Conservation (phyloP, 2,329 filamentous ascomycete species). For the Penicillium sp. region DNA sequence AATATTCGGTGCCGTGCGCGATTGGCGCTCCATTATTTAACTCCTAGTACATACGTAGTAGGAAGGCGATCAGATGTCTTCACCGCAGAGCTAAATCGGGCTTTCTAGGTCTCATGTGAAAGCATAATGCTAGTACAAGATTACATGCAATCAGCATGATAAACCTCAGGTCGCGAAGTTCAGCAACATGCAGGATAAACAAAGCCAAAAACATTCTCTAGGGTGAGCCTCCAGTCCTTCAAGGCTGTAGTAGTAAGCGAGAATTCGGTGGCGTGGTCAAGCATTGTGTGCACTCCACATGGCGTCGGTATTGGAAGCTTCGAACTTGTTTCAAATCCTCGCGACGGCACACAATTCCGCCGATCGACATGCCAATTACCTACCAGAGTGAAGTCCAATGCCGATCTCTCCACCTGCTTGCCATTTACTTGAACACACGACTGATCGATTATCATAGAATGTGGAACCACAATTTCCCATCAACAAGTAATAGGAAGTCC, state of each 20-base stretch:
- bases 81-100: rapidly evolving
- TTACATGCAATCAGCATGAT: too few relatives aligned
- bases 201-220: too few relatives aligned
- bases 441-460: background rate
- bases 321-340: background rate
- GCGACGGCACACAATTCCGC: background rate
- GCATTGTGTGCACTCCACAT: background rate
- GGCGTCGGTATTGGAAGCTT: background rate
- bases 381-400: background rate
- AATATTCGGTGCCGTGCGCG: background rate
- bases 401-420: background rate
- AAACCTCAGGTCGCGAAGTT: too few relatives aligned
- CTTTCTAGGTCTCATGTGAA: too few relatives aligned
- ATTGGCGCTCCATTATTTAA: background rate
- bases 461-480: background rate
- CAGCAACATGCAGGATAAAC: too few relatives aligned
- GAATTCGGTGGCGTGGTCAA: background rate
- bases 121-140: too few relatives aligned
- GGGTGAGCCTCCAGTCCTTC: too few relatives aligned
- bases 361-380: background rate
- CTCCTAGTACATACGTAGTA: background rate
- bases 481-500: background rate
- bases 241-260: background rate
- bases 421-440: background rate
- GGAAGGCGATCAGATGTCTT: background rate